These are phyloP conservation scores for Psilocybe azurescens DNA, from an alignment of 768 basidiomycete species.

Conservation along the genomic window DNA sequence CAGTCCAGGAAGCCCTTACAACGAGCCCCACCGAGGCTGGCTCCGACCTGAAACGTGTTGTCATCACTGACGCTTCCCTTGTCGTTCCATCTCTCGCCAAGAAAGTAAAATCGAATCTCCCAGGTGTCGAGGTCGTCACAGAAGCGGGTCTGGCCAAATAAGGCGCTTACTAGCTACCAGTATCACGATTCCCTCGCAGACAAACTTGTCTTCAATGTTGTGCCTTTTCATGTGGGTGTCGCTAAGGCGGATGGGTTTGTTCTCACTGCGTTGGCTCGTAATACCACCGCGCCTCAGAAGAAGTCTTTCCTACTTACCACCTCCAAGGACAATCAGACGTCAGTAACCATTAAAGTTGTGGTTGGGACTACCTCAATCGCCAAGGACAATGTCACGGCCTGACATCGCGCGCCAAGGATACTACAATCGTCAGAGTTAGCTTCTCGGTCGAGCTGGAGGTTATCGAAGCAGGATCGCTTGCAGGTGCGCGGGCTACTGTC, in stretches of 20 bases:
- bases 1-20: background rate
- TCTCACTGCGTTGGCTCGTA: constrained; percentile 7
- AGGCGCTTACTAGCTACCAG: constrained; percentile 2
- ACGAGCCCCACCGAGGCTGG: background rate
- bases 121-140: background rate
- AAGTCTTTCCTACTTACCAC: constrained; percentile 15
- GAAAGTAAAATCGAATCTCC: background rate
- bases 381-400: constrained; percentile 11
- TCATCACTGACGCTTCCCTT: constrained; percentile 1
- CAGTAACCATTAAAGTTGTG: constrained; percentile 11
- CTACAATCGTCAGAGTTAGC: constrained; percentile 6
- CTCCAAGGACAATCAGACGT: constrained; percentile 10
- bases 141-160: background rate
- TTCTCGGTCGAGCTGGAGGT: constrained; percentile 16
- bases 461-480: background rate
- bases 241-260: constrained; percentile 19
- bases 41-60: constrained; percentile 9
- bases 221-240: constrained; percentile 13
- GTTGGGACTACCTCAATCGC: constrained; percentile 8
- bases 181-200: background rate
- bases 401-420: background rate
- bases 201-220: constrained; percentile 11
- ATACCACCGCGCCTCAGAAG: constrained; percentile 7
- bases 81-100: background rate
- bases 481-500: background rate